Conservation (phyloP, 495 filamentous ascomycete species). For the Recurvomyces mirabilis region DNA sequence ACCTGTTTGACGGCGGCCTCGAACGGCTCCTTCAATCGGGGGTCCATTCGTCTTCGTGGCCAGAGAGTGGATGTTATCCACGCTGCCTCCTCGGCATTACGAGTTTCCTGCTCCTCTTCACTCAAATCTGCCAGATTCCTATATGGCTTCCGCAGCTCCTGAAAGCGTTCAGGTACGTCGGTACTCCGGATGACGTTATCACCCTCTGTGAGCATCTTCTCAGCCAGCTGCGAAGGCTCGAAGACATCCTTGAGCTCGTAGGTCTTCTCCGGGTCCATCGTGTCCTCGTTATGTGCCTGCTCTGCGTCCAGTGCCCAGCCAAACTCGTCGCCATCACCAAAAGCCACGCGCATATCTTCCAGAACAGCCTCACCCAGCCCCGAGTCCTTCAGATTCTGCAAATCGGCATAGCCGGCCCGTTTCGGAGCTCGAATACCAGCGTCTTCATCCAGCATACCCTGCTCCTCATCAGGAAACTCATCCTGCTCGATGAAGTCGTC, state of each 20-base stretch:
- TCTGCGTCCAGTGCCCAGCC: constrained; percentile 83
- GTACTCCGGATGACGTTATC: constrained; percentile 77
- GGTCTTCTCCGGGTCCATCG: constrained; percentile 51
- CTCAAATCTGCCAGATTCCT: constrained; percentile 54
- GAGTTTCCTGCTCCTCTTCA: constrained; percentile 47
- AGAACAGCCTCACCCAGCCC: constrained; percentile 83
- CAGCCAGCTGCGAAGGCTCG: constrained; percentile 83
- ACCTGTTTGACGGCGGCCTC: constrained; percentile 80
- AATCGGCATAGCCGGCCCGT: constrained; percentile 52
- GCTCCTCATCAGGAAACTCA: constrained; percentile 77
- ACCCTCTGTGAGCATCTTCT: constrained; percentile 88
- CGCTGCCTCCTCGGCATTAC: constrained; percentile 68
- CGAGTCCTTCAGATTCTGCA: constrained; percentile 51
- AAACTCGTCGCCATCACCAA: constrained; percentile 90
- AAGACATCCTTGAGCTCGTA: constrained; percentile 97
- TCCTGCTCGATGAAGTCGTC: constrained; percentile 97
- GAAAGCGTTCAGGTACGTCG: constrained; percentile 90
- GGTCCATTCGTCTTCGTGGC: constrained; percentile 63
- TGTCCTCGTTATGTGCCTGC: constrained; percentile 60
- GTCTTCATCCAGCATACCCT: constrained; percentile 68
- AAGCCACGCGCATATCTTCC: constrained; percentile 89
- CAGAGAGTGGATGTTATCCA: constrained; percentile 87
- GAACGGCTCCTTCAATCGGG: constrained; percentile 67
- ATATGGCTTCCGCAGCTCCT: constrained; percentile 81
- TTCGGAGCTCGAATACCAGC: constrained; percentile 66